phyloP scores from a whole-genome alignment of 768 basidiomycete genomes.

The Naematelia aurantialba region DNA sequence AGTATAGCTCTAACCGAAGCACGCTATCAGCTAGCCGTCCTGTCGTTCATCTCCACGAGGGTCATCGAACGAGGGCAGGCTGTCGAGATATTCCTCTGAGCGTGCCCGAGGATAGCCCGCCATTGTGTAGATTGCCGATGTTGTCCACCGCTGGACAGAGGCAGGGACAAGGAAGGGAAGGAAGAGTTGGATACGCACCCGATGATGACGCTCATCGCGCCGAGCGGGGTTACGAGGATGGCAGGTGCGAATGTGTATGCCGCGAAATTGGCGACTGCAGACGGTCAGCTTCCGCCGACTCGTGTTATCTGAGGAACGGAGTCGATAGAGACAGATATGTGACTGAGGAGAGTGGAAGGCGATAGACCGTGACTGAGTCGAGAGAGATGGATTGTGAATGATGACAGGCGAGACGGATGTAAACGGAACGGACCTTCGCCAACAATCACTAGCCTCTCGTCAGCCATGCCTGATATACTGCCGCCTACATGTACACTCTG shows the following conservation, averaged over 20 bases:
- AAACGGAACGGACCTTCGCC: constrained; percentile 68
- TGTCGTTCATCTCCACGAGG: no score
- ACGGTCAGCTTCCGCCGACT: neutral
- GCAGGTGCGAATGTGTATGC: constrained; percentile 97
- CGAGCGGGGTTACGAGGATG: constrained; percentile 96
- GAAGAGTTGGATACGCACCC: constrained; percentile 60
- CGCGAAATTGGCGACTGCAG: constrained; percentile 65
- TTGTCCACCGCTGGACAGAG: no score
- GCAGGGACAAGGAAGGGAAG: no score
- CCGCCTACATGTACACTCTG: no score
- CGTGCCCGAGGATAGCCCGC: neutral
- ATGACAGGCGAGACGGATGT: no score
- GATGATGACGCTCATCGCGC: constrained; percentile 90
- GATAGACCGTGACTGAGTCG: no score
- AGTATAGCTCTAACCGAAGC: constrained; percentile 70
- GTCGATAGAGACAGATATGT: no score
- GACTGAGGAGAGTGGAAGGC: no score
- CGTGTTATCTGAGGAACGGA: no score
- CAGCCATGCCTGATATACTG: constrained; percentile 10
- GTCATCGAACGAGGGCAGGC: no score
- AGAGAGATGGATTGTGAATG: no score
- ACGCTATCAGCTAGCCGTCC: constrained; percentile 10
- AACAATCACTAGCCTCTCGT: constrained; percentile 65
- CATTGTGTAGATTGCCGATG: neutral
- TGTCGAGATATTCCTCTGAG: neutral